Base-by-base conservation (phyloP, 2,329 filamentous ascomycete species). In the Scedosporium apiospermum region DNA sequence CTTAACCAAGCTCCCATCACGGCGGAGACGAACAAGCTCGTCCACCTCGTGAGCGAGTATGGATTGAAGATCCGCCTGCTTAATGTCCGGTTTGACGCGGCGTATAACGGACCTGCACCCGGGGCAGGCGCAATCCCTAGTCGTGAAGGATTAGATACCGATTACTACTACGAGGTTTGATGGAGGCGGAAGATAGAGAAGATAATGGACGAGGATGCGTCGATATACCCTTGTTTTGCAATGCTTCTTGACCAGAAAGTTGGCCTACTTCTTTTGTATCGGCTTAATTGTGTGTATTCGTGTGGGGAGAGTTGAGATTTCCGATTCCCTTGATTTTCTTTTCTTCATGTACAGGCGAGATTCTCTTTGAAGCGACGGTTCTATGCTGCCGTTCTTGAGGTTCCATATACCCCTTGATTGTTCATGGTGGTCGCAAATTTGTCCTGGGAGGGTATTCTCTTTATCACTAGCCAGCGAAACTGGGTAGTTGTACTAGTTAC, bases 1-100 rank as follows among this genome's bases (percentile, higher is more conserved):
- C 82, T 99, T 26, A 92, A 96, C 71, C 95, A 99, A 75, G 86
- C 93, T 64, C 95, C 95, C 21, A 97, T 99, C 71, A 99, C 95
- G n/a, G 86, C 92, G 2, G 93, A 98, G 76, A 98, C 95, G 42
- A 93, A 89, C 72, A 96, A 95, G 74, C 78, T 98, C 65, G 88
- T 97, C 62, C 86, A 88, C 62, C 78, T 97, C 69, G 90, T 98
- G 64, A 87, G 87, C 70, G 90, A 96, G 68, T 98, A 96, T 72
- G 93, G 95, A 4, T 78, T 98, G 66, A 96, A 96, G 78, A 96
- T 99, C 65, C 82, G 95, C 49, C 77, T 99, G 71, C 79, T 99
- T 68, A 99, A 98, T 74, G 89, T 99, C 51, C 81, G 91, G 62
- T 89, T 93, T 76, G 91, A 98, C 72, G 89, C 85, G 60, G 81